These are phyloP conservation scores for Pichia paraexigua DNA, from an alignment of 805 yeast species.

Conservation along the genomic window DNA sequence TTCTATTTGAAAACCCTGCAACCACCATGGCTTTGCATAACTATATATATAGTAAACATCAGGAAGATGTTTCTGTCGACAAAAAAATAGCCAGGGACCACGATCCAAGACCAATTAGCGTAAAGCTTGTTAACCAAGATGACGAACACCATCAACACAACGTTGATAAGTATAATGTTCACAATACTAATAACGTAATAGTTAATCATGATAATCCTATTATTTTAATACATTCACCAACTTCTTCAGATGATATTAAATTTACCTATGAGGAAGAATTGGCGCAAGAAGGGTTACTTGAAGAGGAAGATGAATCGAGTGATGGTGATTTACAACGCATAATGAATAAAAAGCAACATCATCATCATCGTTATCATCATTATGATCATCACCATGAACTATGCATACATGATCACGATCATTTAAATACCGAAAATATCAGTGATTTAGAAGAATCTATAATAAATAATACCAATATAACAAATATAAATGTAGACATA, in stretches of 20 bases:
- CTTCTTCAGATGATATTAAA: not conserved
- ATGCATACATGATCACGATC: not conserved
- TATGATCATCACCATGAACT: not conserved
- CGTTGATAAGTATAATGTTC: not conserved
- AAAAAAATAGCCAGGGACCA: slow-evolving; percentile 32
- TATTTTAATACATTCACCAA: not conserved
- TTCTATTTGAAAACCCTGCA: not conserved
- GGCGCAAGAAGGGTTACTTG: not conserved
- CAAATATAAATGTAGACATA: not conserved
- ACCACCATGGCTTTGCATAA: slow-evolving; percentile 37
- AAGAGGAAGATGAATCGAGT: slow-evolving; percentile 1
- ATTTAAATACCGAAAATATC: not conserved
- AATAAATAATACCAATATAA: not conserved
- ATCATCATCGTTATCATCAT: not conserved
- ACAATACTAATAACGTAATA: not conserved
- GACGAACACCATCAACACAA: not conserved
- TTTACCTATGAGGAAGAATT: not conserved
- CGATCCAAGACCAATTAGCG: slow-evolving; percentile 21
- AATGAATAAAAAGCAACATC: not conserved
- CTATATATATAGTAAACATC: slow-evolving; percentile 36
- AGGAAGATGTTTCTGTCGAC: slow-evolving; percentile 24
- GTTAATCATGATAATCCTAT: not conserved
- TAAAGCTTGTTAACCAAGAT: not conserved
- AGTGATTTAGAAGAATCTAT: not conserved
- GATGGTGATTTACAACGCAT: not conserved